Conservation (phyloP, 768 basidiomycete species). For the Mycena olivaceomarginata region DNA sequence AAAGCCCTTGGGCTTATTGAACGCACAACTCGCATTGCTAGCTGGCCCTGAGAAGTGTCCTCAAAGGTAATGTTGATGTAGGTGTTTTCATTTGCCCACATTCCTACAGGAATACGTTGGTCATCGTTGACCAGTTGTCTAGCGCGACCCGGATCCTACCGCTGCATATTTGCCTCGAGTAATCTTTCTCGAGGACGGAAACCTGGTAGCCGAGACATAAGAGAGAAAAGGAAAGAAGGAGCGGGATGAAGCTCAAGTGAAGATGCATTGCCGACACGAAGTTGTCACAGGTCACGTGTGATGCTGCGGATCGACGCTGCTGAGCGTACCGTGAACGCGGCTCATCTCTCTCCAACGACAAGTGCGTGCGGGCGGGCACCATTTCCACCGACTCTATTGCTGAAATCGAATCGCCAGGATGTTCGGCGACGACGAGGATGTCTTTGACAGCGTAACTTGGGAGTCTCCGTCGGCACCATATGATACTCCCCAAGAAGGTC, state of each 20-base stretch:
- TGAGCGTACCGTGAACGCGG: not conserved
- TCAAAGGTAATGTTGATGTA: slow-evolving; percentile 94
- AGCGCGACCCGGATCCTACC: not conserved
- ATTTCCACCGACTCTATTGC: too few relatives aligned
- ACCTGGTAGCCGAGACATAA: slow-evolving; percentile 33
- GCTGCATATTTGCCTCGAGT: slow-evolving; percentile 88
- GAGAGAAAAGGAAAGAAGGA: slow-evolving; percentile 31
- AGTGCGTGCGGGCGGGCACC: too few relatives aligned
- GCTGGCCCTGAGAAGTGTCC: slow-evolving; percentile 84
- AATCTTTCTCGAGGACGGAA: slow-evolving; percentile 64
- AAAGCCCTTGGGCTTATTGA: too few relatives aligned
- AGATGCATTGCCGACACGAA: slow-evolving; percentile 21
- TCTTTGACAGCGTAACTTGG: slow-evolving; percentile 95
- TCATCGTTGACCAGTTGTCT: not conserved
- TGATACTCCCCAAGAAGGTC: slow-evolving; percentile 62
- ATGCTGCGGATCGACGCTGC: not conserved
- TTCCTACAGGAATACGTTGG: slow-evolving; percentile 65
- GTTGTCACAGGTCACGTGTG: not conserved
- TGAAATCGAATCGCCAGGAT: slow-evolving; percentile 56
- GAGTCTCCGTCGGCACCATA: slow-evolving; percentile 83
- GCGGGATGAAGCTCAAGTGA: slow-evolving; percentile 21
- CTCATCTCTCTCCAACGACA: not conserved
- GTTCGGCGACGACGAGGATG: slow-evolving; percentile 92
- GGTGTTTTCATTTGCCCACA: slow-evolving; percentile 89
- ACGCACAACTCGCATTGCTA: slow-evolving; percentile 73